phyloP scores from a whole-genome alignment of 1,139 yeast genomes.

The Zygoascus hellenicus region DNA sequence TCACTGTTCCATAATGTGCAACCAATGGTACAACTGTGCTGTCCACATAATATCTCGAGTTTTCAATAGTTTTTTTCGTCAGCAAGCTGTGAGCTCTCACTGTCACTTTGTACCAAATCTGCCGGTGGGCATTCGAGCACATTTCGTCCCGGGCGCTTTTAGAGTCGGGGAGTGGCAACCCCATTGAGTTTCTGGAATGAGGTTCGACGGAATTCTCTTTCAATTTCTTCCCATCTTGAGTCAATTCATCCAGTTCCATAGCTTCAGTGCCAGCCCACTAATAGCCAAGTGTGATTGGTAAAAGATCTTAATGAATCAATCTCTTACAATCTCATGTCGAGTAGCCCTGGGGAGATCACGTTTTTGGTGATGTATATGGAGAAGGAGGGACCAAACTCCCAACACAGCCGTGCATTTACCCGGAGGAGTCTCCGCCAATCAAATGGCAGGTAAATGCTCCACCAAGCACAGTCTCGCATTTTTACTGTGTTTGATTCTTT shows the following conservation, averaged over 20 bases:
- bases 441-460: conserved; percentile 3
- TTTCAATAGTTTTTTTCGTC: conserved; percentile 15
- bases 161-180: too few relatives aligned
- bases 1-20: conserved; percentile 15
- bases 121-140: neutral
- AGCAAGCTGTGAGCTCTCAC: conserved; percentile 14
- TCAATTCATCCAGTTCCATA: conserved; percentile 1
- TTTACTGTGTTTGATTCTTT: too few relatives aligned
- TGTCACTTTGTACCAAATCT: conserved; percentile 15
- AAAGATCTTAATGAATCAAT: too few relatives aligned
- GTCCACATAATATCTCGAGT: conserved; percentile 15
- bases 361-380: too few relatives aligned
- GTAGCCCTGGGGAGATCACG: too few relatives aligned
- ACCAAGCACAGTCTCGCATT: neutral
- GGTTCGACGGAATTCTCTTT: neutral
- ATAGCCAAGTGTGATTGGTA: too few relatives aligned
- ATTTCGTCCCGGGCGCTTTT: conserved; percentile 3
- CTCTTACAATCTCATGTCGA: too few relatives aligned
- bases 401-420: conserved; percentile 9
- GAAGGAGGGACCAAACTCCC: too few relatives aligned
- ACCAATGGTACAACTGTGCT: conserved; percentile 16
- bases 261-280: too few relatives aligned
- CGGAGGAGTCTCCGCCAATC: conserved; percentile 6
- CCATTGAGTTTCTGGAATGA: neutral
- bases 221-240: neutral